Evolutionary conservation across 805 yeast species (phyloP).

Genomic region (Wickerhamiella brachini): DNA sequence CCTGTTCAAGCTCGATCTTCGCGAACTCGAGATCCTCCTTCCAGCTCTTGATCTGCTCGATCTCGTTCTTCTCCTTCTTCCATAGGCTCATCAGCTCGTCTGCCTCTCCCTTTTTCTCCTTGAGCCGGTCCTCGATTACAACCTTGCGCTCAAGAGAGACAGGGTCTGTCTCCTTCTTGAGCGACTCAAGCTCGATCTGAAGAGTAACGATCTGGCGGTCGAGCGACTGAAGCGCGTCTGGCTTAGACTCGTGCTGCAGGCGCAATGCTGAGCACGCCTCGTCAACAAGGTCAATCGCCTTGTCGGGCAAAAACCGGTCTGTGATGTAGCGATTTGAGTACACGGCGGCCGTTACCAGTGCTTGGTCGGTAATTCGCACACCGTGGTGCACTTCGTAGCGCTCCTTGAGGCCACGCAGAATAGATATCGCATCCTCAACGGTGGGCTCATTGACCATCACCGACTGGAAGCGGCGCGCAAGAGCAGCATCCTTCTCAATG

Average conservation of each 20-base stretch:
- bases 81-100: slow-evolving; percentile 64
- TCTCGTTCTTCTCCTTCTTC: slow-evolving; percentile 68
- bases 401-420: slow-evolving; percentile 85
- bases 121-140: slow-evolving; percentile 57
- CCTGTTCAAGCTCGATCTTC: slow-evolving; percentile 64
- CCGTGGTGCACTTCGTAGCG: slow-evolving; percentile 96
- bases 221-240: slow-evolving; percentile 80
- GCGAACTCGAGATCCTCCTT: slow-evolving; percentile 78
- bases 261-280: slow-evolving; percentile 94
- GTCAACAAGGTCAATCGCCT: slow-evolving; percentile 92
- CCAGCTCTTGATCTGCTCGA: slow-evolving; percentile 65
- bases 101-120: slow-evolving; percentile 48
- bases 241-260: slow-evolving; percentile 92
- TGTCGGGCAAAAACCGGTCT: slow-evolving; percentile 85
- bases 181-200: slow-evolving; percentile 86
- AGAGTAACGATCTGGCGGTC: slow-evolving; percentile 87
- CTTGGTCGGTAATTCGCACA: slow-evolving; percentile 83
- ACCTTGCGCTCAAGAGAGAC: slow-evolving; percentile 64
- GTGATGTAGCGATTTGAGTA: slow-evolving; percentile 82
- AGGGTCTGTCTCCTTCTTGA: slow-evolving; percentile 83
- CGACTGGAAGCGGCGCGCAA: slow-evolving; percentile 87
- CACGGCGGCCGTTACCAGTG: slow-evolving; percentile 86
- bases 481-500: slow-evolving; percentile 91
- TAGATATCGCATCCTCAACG: slow-evolving; percentile 82
- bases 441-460: slow-evolving; percentile 77